A percentile compares a stretch with the other conserved stretches of the same genome.
Conservation (phyloP, 257 asterid species). For the Voacanga thouarsii region DNA sequence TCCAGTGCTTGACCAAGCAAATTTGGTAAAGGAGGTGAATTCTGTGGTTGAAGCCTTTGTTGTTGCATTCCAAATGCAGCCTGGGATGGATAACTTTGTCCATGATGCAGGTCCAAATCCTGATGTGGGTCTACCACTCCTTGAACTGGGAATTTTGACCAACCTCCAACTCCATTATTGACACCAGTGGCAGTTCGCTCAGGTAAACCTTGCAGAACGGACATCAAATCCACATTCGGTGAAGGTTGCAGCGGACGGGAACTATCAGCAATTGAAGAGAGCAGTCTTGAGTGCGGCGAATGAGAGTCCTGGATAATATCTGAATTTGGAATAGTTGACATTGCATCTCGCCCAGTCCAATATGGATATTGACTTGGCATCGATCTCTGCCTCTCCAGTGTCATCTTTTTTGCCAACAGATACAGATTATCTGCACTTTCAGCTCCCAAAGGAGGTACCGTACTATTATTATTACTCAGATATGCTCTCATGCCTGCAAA, state of each 20-base stretch:
- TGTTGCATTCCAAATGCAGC: slow-evolving; percentile 62
- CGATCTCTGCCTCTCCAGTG: slow-evolving; percentile 79
- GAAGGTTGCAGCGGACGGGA: slow-evolving; percentile 39
- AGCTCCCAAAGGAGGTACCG: slow-evolving; percentile 44
- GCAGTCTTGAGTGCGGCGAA: slow-evolving; percentile 44
- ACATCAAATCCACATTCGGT: slow-evolving; percentile 62
- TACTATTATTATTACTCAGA: slow-evolving; percentile 41
- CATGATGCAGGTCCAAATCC: slow-evolving; percentile 61
- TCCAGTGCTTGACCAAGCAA: slow-evolving; percentile 49
- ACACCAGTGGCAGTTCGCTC: slow-evolving; percentile 46
- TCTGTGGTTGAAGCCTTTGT: slow-evolving; percentile 65
- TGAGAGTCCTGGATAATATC: slow-evolving; percentile 51
- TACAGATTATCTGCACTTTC: slow-evolving; percentile 56
- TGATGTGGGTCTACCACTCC: slow-evolving; percentile 56
- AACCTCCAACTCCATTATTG: slow-evolving; percentile 51
- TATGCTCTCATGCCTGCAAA: slow-evolving; percentile 71
- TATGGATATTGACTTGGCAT: slow-evolving; percentile 49
- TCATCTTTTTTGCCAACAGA: slow-evolving; percentile 54
- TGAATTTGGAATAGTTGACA: slow-evolving; percentile 39
- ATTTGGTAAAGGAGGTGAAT: slow-evolving; percentile 37
- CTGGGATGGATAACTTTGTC: slow-evolving; percentile 60
- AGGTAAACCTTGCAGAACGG: slow-evolving; percentile 56
- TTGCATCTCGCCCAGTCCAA: slow-evolving; percentile 67
- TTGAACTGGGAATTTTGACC: slow-evolving; percentile 74
- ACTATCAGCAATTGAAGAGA: slow-evolving; percentile 49